A percentile compares a stretch with the other conserved stretches of the same genome.
phyloP scores from a whole-genome alignment of 2,329 filamentous ascomycete species.

The Arthrobotrys sinensis region DNA sequence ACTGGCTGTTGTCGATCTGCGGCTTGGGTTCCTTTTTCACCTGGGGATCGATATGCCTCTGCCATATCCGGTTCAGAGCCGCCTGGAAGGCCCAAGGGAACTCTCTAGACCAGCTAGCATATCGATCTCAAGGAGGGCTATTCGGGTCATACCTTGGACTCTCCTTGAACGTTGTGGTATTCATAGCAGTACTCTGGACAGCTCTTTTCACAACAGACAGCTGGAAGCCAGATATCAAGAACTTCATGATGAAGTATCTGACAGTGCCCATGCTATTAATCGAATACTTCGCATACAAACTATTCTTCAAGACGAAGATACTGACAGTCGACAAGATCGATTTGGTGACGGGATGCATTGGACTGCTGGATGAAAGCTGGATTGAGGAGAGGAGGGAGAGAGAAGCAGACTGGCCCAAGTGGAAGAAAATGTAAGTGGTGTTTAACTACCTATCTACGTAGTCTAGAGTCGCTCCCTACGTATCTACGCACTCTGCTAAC shows the following conservation, averaged over 20 bases:
- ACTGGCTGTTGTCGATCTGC: constrained; percentile 79
- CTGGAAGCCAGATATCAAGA: constrained; percentile 59
- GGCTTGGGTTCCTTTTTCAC: constrained; percentile 82
- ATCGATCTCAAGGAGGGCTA: constrained; percentile 52
- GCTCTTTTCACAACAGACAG: constrained; percentile 54
- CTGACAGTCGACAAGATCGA: constrained; percentile 52
- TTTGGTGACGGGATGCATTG: constrained; percentile 52
- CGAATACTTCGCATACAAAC: constrained; percentile 57
- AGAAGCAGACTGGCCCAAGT: constrained; percentile 57
- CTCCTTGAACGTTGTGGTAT: constrained; percentile 52
- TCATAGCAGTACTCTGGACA: constrained; percentile 54
- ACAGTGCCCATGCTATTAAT: constrained; percentile 54
- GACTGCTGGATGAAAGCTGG: constrained; percentile 55
- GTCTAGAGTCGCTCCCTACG: neutral
- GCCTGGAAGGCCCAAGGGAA: constrained; percentile 76
- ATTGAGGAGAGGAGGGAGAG: constrained; percentile 54
- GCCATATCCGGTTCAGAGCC: constrained; percentile 77
- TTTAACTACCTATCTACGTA: neutral
- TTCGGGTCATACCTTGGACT: constrained; percentile 52
- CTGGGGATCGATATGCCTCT: constrained; percentile 79
- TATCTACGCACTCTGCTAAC: neutral
- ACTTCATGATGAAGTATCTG: constrained; percentile 60
- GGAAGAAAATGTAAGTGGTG: constrained; percentile 57
- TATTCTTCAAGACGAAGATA: constrained; percentile 59
- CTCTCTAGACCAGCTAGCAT: constrained; percentile 68